Evolutionary conservation across 148 eudicot genomes (phyloP).

Genomic region (Spergularia marina): DNA sequence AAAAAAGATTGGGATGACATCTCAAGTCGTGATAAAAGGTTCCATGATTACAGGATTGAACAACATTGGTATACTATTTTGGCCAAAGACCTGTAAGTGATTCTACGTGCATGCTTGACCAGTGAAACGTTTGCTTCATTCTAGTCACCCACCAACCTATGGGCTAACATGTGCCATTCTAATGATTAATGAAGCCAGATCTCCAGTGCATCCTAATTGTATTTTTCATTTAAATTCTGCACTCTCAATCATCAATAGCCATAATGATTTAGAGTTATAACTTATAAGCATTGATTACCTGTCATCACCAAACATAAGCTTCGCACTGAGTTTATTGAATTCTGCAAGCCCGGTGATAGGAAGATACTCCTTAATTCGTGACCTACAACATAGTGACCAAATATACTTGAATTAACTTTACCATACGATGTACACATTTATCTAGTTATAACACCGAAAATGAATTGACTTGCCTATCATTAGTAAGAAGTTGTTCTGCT

Average conservation of each 20-base stretch:
- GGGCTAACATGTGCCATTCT: no score
- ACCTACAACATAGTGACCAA: slow-evolving; percentile 37
- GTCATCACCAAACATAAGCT: slow-evolving; percentile 88
- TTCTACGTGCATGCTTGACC: no score
- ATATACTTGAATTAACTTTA: neutral
- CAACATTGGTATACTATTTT: neutral
- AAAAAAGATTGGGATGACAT: neutral
- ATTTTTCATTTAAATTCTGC: neutral
- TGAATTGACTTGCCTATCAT: slow-evolving; percentile 51
- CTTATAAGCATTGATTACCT: slow-evolving; percentile 39
- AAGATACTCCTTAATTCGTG: slow-evolving; percentile 91
- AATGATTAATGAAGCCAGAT: no score
- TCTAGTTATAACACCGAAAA: neutral
- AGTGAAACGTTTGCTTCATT: no score
- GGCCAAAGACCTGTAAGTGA: neutral
- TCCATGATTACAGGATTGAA: neutral
- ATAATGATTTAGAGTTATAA: slow-evolving; percentile 6
- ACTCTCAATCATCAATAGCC: neutral
- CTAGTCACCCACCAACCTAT: no score
- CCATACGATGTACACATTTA: neutral
- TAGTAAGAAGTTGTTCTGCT: slow-evolving; percentile 80
- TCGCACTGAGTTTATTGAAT: slow-evolving; percentile 93
- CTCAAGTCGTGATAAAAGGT: neutral
- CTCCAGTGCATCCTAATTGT: neutral
- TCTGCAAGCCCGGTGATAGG: slow-evolving; percentile 92